These are phyloP conservation scores for Xylaria multiplex DNA, from an alignment of 2,329 filamentous ascomycete genomes.

Conservation along the genomic window DNA sequence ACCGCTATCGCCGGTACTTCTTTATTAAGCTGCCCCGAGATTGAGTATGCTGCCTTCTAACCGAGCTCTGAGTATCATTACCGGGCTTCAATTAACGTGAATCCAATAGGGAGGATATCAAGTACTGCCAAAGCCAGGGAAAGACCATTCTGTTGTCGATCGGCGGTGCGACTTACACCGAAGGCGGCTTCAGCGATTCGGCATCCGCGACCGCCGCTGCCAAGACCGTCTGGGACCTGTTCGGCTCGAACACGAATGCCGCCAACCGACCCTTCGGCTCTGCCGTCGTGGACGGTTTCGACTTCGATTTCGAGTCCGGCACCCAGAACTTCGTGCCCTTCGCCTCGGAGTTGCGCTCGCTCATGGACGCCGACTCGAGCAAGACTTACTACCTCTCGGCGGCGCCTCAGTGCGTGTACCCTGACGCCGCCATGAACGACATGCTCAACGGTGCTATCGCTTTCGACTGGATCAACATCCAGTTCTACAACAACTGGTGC, in stretches of 20 bases:
- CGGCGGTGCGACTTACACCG: slow-evolving; percentile 75
- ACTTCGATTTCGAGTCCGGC: slow-evolving; percentile 76
- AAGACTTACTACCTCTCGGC: slow-evolving; percentile 70
- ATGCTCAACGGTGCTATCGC: slow-evolving; percentile 64
- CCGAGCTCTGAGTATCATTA: slow-evolving; percentile 17
- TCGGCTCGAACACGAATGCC: slow-evolving; percentile 65
- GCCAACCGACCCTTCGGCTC: slow-evolving; percentile 72
- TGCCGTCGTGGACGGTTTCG: slow-evolving; percentile 76
- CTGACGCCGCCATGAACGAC: slow-evolving; percentile 67
- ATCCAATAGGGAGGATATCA: slow-evolving; percentile 57
- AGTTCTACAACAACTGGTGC: slow-evolving; percentile 78
- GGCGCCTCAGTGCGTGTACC: slow-evolving; percentile 75
- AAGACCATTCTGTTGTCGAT: slow-evolving; percentile 80
- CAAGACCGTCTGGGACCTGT: slow-evolving; percentile 74
- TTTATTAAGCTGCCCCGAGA: slow-evolving; percentile 69
- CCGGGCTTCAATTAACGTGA: slow-evolving; percentile 17
- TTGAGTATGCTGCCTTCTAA: slow-evolving; percentile 63
- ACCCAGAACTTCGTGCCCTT: slow-evolving; percentile 70
- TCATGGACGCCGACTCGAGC: slow-evolving; percentile 62
- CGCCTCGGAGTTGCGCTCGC: slow-evolving; percentile 63
- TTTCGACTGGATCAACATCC: slow-evolving; percentile 70
- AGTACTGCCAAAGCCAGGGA: slow-evolving; percentile 69
- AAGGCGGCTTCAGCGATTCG: slow-evolving; percentile 70
- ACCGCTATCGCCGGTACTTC: slow-evolving; percentile 66
- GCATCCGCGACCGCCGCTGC: slow-evolving; percentile 65